Conservation (phyloP, 1,284 basidiomycete genomes). For the Exobasidium rhododendri region DNA sequence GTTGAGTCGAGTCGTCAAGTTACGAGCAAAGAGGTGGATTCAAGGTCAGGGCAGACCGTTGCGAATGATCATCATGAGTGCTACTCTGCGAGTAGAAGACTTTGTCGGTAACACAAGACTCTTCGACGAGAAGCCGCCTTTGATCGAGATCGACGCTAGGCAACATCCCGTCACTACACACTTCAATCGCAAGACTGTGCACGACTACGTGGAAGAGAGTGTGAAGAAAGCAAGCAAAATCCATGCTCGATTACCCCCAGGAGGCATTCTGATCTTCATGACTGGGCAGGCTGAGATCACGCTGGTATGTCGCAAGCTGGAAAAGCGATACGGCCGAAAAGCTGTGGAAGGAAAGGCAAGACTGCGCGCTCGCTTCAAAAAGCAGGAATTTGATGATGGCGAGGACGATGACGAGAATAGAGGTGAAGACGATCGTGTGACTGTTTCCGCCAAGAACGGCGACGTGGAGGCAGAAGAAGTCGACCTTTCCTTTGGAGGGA, state of each 20-base stretch:
- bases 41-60: slow-evolving; percentile 64
- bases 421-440: slow-evolving; percentile 22
- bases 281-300: slow-evolving; percentile 75
- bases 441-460: slow-evolving; percentile 26
- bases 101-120: slow-evolving; percentile 83
- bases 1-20: slow-evolving; percentile 80
- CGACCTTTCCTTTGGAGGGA: slow-evolving; percentile 59
- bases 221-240: slow-evolving; percentile 83
- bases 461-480: slow-evolving; percentile 77
- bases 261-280: slow-evolving; percentile 71
- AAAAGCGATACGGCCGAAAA: slow-evolving; percentile 71
- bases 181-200: slow-evolving; percentile 78
- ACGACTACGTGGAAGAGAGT: slow-evolving; percentile 87
- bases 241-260: slow-evolving; percentile 68
- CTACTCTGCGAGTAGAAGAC: slow-evolving; percentile 88
- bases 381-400: slow-evolving; percentile 1
- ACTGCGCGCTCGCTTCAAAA: slow-evolving; percentile 8
- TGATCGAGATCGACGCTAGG: slow-evolving; percentile 82
- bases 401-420: slow-evolving; percentile 27
- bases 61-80: slow-evolving; percentile 96
- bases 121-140: slow-evolving; percentile 78
- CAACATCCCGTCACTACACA: slow-evolving; percentile 95
- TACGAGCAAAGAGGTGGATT: slow-evolving; percentile 63
- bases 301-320: slow-evolving; percentile 68
- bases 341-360: slow-evolving; percentile 60